Evolutionary conservation across 2,329 filamentous ascomycete species (phyloP), one percentile per base, ranked within the genome.

Genomic region (Capronia americana): DNA sequence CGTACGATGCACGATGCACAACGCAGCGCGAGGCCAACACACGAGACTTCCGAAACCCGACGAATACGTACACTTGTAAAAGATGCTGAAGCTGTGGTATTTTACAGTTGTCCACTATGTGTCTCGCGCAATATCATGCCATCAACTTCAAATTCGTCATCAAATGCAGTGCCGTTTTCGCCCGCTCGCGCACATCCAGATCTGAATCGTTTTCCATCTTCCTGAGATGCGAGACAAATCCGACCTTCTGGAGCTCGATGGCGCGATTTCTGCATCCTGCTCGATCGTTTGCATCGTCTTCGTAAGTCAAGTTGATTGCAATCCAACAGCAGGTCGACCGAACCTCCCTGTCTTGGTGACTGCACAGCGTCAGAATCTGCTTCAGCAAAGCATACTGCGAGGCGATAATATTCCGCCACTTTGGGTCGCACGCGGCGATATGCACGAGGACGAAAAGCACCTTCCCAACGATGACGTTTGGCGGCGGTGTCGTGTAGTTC

Each of bases 381-480:
- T 86, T 88, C 66, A 98, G 83, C 4, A 98, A 82, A 12, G 90
- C 86, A 1, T 87, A 90, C 77, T 97, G 93, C 2, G 88, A 84
- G 60, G 96, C 87, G 11, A 96, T 83, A 17, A 92, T 80, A 74
- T 93, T 88, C 63, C 92, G 88, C 77, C 97, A 92, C 32, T 87
- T 85, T 2, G 92, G 88, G 12, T 89, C 83, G 70, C 92, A 92
- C 10, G 93, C 94, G 20, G 93, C 92, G 73, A 98, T 88, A 79
- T 98, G 93, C 14, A 95, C 90, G 57, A 98, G 84, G 64, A 97
- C 89, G 75, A 89, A 95, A 30, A 92, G 87, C 11, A 94, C 90
- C 2, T 91, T 86, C 73, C 87, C 86, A 59, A 97, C 85, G 68
- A 97, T 90, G 77, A 92, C 90, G 26, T 75, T 74, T 8, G 79